Evolutionary conservation across 345 rosid species (phyloP).

Genomic region (Moricandia moricandioides): DNA sequence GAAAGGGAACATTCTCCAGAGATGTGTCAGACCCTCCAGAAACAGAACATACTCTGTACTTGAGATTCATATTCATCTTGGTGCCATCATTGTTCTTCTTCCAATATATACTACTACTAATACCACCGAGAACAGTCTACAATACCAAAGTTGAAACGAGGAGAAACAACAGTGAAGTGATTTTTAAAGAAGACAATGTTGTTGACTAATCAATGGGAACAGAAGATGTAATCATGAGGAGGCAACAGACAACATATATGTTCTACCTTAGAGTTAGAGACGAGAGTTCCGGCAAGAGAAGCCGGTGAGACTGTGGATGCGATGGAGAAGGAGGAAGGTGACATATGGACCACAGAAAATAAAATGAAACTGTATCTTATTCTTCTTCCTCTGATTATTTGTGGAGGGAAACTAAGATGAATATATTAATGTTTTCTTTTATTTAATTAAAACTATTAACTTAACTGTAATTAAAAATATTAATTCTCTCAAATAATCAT

Average conservation of each 20-base stretch:
- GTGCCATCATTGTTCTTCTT: constrained; percentile 26
- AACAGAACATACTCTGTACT: constrained; percentile 22
- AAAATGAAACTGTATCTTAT: neutral
- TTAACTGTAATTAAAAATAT: neutral
- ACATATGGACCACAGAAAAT: constrained; percentile 26
- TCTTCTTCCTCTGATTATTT: neutral
- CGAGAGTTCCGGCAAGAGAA: constrained; percentile 15
- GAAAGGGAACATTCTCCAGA: constrained; percentile 58
- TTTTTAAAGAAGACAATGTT: neutral
- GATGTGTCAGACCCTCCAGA: constrained; percentile 44
- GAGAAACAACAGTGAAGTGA: neutral
- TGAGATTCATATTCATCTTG: constrained; percentile 25
- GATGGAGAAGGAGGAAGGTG: constrained; percentile 30
- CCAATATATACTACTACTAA: neutral
- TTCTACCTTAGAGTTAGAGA: constrained; percentile 13
- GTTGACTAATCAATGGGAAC: neutral
- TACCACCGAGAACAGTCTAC: constrained; percentile 1
- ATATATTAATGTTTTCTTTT: too few relatives aligned
- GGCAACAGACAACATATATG: neutral
- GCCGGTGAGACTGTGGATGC: constrained; percentile 31
- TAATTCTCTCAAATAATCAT: too few relatives aligned
- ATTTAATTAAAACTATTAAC: neutral
- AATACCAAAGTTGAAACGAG: neutral
- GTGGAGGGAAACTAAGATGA: constrained; percentile 12
- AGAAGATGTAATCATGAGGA: too few relatives aligned